Percentiles rank a stretch among this genome's conserved stretches.
Evolutionary conservation across 306 rosid species (phyloP).

Genomic region (Canavalia gladiata): DNA sequence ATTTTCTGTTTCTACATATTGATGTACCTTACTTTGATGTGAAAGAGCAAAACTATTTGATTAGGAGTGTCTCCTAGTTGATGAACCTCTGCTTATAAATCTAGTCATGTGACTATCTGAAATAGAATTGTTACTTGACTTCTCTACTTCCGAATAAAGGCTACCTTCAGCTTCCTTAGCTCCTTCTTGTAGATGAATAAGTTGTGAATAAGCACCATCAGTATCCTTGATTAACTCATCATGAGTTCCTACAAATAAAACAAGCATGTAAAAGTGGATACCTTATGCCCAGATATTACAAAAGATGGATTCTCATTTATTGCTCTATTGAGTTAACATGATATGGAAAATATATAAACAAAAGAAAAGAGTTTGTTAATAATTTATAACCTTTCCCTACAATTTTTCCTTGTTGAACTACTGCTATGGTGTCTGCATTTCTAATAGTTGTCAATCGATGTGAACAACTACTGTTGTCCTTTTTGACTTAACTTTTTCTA

Average conservation of each 20-base stretch:
- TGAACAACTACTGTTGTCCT: slow-evolving; percentile 86
- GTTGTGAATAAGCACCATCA: slow-evolving; percentile 86
- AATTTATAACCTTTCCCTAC: slow-evolving; percentile 69
- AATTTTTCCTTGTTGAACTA: slow-evolving; percentile 85
- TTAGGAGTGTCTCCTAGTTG: slow-evolving; percentile 47
- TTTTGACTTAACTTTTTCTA: slow-evolving; percentile 66
- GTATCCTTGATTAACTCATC: slow-evolving; percentile 63
- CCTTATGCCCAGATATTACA: slow-evolving; percentile 11
- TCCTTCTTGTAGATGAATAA: slow-evolving; percentile 80
- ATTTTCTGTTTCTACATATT: slow-evolving; percentile 31
- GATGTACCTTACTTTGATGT: slow-evolving; percentile 34
- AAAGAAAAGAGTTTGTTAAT: slow-evolving; percentile 6
- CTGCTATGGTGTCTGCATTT: slow-evolving; percentile 84
- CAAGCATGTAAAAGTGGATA: slow-evolving; percentile 36
- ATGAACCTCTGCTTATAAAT: slow-evolving; percentile 62
- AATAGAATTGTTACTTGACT: slow-evolving; percentile 35
- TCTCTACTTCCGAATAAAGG: slow-evolving; percentile 41
- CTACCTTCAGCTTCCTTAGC: slow-evolving; percentile 41
- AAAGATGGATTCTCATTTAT: neutral
- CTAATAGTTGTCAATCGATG: slow-evolving; percentile 92
- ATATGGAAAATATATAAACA: neutral
- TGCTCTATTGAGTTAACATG: neutral
- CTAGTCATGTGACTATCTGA: slow-evolving; percentile 40
- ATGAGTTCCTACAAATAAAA: slow-evolving; percentile 69
- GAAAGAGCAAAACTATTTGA: slow-evolving; percentile 53